A percentile compares a stretch with the other conserved stretches of the same genome.
These are phyloP conservation scores for Bryopsis sp. DNA, from an alignment of 139 green algal genomes.

Conservation along the genomic window DNA sequence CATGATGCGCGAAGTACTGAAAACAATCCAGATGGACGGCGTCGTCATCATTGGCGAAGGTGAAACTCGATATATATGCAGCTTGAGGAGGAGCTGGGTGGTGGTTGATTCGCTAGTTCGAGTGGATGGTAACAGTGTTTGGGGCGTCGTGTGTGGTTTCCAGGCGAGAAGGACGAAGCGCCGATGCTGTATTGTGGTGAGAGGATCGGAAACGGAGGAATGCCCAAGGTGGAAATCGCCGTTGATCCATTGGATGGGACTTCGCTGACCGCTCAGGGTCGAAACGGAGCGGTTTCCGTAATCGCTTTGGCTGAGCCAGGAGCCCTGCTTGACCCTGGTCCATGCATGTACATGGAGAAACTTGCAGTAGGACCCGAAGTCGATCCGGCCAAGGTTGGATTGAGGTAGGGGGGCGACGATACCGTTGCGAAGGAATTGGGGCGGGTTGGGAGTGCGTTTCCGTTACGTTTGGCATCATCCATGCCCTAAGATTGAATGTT, in stretches of 20 bases:
- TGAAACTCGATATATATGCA: conserved; percentile 54
- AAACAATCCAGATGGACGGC: conserved; percentile 55
- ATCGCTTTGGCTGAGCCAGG: conserved; percentile 69
- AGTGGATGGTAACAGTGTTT: background rate
- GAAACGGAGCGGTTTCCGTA: conserved; percentile 47
- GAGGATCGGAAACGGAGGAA: conserved; percentile 12
- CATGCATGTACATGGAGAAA: conserved; percentile 73
- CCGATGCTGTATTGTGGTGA: conserved; percentile 69
- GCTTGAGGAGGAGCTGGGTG: too few species aligned
- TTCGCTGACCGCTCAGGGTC: conserved; percentile 45
- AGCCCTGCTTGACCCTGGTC: conserved; percentile 63
- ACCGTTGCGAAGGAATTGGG: too few species aligned
- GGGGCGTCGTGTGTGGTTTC: background rate
- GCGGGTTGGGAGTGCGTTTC: too few species aligned
- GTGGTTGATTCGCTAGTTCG: too few species aligned
- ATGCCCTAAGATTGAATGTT: too few species aligned
- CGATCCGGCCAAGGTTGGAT: conserved; percentile 18
- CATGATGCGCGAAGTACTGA: conserved; percentile 72
- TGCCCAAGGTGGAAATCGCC: conserved; percentile 62
- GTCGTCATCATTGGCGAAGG: conserved; percentile 76
- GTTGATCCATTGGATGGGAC: conserved; percentile 78
- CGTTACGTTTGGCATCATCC: too few species aligned
- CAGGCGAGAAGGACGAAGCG: conserved; percentile 28
- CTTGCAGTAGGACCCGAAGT: conserved; percentile 43
- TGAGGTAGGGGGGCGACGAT: background rate